phyloP scores from a whole-genome alignment of 495 filamentous ascomycete genomes.

The Filosporella fistucella region DNA sequence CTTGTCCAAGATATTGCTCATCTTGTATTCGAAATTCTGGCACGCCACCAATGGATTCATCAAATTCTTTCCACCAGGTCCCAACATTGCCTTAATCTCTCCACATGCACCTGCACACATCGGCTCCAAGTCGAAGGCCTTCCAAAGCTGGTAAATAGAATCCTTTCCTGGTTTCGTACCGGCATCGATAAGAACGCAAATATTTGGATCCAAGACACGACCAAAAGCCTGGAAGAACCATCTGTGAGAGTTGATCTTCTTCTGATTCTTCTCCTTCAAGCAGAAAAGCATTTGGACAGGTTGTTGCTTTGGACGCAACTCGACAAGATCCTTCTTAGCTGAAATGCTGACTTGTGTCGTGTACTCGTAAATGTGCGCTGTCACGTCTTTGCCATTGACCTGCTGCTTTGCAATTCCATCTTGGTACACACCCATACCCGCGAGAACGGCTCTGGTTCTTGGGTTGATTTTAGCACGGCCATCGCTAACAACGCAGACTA shows the following conservation, averaged over 20 bases:
- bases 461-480: conserved; percentile 98
- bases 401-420: conserved; percentile 98
- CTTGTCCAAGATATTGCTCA: conserved; percentile 99
- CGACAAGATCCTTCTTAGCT: conserved; percentile 83
- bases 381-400: conserved; percentile 95
- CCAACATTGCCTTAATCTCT: conserved; percentile 99
- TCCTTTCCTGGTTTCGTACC: conserved; percentile 90
- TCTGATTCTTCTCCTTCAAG: conserved; percentile 99
- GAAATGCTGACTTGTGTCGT: conserved; percentile 88
- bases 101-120: conserved; percentile 97
- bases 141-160: conserved; percentile 97
- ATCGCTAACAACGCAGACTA: conserved; percentile 97
- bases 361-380: conserved; percentile 99
- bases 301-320: conserved; percentile 68
- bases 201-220: conserved; percentile 85
- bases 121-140: conserved; percentile 95
- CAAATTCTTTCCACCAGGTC: conserved; percentile 78
- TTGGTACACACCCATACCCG: conserved; percentile 93
- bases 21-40: conserved; percentile 99
- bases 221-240: conserved; percentile 99
- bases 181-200: conserved; percentile 94
- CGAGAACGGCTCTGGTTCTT: conserved; percentile 81
- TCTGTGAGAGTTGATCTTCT: conserved; percentile 99
- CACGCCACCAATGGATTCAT: conserved; percentile 92
- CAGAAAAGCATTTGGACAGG: conserved; percentile 98